phyloP scores from a whole-genome alignment of 1,284 basidiomycete genomes.

The Naganishia cerealis region DNA sequence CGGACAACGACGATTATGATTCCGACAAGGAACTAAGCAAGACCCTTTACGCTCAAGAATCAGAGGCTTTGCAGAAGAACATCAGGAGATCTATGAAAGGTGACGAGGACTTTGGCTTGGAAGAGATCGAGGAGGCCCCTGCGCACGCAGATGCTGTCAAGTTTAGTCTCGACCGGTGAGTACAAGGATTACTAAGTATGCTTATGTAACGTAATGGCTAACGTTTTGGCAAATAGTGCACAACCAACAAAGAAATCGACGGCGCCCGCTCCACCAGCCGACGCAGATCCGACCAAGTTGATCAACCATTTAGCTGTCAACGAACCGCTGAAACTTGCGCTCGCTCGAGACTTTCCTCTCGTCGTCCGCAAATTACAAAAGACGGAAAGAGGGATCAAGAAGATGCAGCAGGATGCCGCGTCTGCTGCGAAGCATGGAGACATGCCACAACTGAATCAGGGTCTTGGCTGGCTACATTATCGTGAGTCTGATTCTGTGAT shows the following conservation, averaged over 20 bases:
- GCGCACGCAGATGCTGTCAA: conserved; percentile 8
- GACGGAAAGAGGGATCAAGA: conserved; percentile 50
- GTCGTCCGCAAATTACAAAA: conserved; percentile 53
- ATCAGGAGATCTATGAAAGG: conserved; percentile 70
- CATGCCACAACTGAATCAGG: conserved; percentile 45
- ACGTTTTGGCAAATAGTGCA: not conserved
- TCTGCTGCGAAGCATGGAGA: conserved; percentile 28
- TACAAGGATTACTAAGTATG: not conserved
- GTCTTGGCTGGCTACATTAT: conserved; percentile 54
- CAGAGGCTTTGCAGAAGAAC: conserved; percentile 74
- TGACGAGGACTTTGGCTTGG: conserved; percentile 77
- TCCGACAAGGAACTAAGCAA: conserved; percentile 66
- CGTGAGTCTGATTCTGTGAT: conserved; percentile 42
- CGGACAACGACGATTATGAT: conserved; percentile 68
- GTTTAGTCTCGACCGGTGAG: conserved; percentile 10
- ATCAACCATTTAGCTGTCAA: conserved; percentile 74
- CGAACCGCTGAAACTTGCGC: conserved; percentile 68
- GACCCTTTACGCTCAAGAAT: conserved; percentile 85
- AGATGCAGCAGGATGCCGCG: conserved; percentile 40
- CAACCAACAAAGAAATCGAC: conserved; percentile 12
- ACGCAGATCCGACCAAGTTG: conserved; percentile 49
- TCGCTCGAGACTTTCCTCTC: conserved; percentile 59
- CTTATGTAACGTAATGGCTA: not conserved
- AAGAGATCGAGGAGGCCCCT: conserved; percentile 60
- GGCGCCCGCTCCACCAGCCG: conserved; percentile 14